Conservation (phyloP, 164 flowering plant species). For the Magnolia officinalis region DNA sequence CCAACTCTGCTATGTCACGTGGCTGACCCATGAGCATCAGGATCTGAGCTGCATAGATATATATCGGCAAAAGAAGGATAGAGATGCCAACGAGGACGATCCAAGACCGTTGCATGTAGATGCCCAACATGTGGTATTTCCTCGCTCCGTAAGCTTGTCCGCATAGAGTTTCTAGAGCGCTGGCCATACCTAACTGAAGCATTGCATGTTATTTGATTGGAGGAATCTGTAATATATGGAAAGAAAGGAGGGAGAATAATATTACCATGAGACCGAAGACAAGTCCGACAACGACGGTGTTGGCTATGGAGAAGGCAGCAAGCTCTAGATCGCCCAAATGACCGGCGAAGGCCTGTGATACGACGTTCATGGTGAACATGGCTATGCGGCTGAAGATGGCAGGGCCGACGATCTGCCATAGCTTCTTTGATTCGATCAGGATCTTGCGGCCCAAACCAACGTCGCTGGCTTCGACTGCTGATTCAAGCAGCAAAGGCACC, state of each 20-base stretch:
- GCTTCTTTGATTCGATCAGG: constrained; percentile 49
- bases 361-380: constrained; percentile 42
- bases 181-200: constrained; percentile 54
- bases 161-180: constrained; percentile 52
- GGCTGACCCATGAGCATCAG: constrained; percentile 40
- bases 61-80: constrained; percentile 36
- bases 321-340: constrained; percentile 59
- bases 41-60: constrained; percentile 38
- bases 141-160: constrained; percentile 59
- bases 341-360: constrained; percentile 63
- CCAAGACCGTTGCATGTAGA: constrained; percentile 52
- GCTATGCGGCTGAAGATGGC: constrained; percentile 54
- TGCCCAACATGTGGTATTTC: constrained; percentile 44
- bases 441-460: constrained; percentile 20
- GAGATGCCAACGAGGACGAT: constrained; percentile 34
- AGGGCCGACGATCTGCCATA: constrained; percentile 61
- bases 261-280: constrained; percentile 63
- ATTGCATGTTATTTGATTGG: not conserved
- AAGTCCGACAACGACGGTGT: constrained; percentile 47
- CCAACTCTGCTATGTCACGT: constrained; percentile 29
- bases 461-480: not conserved
- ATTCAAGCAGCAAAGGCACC: constrained; percentile 22
- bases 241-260: not conserved
- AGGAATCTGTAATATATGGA: too few species aligned
- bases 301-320: constrained; percentile 54